Evolutionary conservation across 2,329 filamentous ascomycete species (phyloP).

Genomic region (Lachnellula occidentalis): DNA sequence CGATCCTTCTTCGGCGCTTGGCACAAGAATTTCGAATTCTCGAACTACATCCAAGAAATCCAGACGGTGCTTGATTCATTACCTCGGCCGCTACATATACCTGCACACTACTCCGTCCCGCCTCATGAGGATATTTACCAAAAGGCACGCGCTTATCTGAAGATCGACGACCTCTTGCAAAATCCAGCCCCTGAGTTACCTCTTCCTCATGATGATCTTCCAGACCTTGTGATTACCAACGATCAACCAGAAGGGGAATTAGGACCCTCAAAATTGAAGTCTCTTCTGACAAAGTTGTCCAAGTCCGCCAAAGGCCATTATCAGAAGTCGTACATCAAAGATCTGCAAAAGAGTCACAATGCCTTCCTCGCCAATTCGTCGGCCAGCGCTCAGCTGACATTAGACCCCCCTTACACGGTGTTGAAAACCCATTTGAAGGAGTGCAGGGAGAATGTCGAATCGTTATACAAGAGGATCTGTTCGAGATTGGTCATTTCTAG

Average conservation of each 20-base stretch:
- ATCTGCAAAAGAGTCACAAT: slow-evolving; percentile 12
- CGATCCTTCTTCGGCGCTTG: slow-evolving; percentile 2
- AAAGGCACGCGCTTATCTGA: neutral
- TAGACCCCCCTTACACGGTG: neutral
- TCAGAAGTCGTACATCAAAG: slow-evolving; percentile 9
- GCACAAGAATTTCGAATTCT: slow-evolving; percentile 9
- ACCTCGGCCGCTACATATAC: neutral
- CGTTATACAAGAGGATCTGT: slow-evolving; percentile 6
- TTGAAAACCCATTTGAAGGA: slow-evolving; percentile 3
- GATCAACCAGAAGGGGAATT: neutral
- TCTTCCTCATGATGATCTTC: slow-evolving; percentile 4
- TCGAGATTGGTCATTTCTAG: slow-evolving; percentile 9
- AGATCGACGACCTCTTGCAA: slow-evolving; percentile 8
- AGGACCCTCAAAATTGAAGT: slow-evolving; percentile 6
- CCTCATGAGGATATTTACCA: slow-evolving; percentile 1
- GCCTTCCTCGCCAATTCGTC: slow-evolving; percentile 6
- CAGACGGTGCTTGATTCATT: slow-evolving; percentile 9
- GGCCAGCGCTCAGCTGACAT: neutral
- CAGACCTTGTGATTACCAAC: neutral
- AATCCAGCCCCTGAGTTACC: slow-evolving; percentile 7
- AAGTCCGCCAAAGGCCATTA: slow-evolving; percentile 4
- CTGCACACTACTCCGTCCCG: slow-evolving; percentile 5
- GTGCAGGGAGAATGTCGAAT: slow-evolving; percentile 1
- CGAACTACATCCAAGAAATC: slow-evolving; percentile 6
- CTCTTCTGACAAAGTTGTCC: slow-evolving; percentile 10